phyloP scores from a whole-genome alignment of 257 asterid genomes.

The Solanum etuberosum region DNA sequence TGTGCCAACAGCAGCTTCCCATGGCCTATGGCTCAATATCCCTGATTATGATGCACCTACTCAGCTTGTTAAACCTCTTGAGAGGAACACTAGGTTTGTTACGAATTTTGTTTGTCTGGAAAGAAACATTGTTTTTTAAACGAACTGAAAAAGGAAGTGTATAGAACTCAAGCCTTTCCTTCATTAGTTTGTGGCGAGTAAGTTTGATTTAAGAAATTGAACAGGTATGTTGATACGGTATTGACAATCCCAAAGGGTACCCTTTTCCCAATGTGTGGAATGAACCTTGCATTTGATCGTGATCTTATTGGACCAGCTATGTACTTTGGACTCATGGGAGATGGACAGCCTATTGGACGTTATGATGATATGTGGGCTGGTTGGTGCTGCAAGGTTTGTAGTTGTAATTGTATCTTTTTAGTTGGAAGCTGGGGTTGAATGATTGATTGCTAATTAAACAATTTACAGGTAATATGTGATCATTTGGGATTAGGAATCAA shows the following conservation, averaged over 20 bases:
- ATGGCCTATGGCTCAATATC: neutral
- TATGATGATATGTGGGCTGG: neutral
- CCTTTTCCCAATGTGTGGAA: neutral
- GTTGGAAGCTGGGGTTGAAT: neutral
- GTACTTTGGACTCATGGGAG: neutral
- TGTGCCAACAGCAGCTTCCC: neutral
- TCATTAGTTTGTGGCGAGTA: no score
- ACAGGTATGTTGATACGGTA: neutral
- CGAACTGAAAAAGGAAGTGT: neutral
- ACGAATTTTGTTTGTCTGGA: neutral
- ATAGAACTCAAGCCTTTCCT: neutral
- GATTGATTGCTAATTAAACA: neutral
- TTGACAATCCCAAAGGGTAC: neutral
- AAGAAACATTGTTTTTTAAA: neutral
- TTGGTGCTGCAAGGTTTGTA: neutral
- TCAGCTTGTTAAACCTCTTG: neutral
- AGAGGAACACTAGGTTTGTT: neutral
- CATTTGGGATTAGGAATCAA: neutral
- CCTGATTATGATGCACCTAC: neutral
- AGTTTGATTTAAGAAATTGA: conserved; percentile 18
- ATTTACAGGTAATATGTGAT: conserved; percentile 12
- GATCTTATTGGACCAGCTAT: neutral
- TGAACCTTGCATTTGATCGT: neutral
- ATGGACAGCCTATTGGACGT: neutral
- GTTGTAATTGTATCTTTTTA: conserved; percentile 69